A percentile compares a stretch with the other conserved stretches of the same genome.
phyloP scores from a whole-genome alignment of 306 rosid species.

The Cicer arietinum region DNA sequence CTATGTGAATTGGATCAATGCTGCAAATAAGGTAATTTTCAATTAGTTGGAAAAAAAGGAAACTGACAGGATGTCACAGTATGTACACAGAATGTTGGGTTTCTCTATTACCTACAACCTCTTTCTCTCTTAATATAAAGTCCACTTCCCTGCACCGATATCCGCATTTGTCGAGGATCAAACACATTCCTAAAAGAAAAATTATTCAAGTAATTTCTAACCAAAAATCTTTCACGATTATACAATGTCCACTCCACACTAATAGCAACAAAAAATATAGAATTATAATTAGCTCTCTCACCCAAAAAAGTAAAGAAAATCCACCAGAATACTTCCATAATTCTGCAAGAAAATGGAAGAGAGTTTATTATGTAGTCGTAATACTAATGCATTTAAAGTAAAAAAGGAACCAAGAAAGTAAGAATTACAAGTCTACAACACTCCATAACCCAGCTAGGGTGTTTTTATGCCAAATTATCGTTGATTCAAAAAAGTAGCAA shows the following conservation, averaged over 20 bases:
- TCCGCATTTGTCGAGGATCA: conserved; percentile 97
- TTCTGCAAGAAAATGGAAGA: conserved; percentile 66
- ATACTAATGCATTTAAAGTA: conserved; percentile 27
- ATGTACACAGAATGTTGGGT: conserved; percentile 28
- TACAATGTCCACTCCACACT: conserved; percentile 30
- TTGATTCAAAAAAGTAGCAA: conserved; percentile 1
- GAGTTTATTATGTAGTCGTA: conserved; percentile 29
- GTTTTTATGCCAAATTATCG: not conserved
- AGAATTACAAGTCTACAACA: not conserved
- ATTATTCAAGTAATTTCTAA: conserved; percentile 7
- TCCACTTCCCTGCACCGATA: conserved; percentile 97
- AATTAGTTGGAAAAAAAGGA: conserved; percentile 29
- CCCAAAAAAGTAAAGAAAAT: conserved; percentile 96
- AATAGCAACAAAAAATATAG: conserved; percentile 34
- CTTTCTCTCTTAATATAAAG: conserved; percentile 92
- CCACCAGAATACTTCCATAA: conserved; percentile 88
- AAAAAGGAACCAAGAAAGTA: conserved; percentile 3
- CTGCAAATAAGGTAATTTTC: conserved; percentile 54
- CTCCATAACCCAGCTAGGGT: conserved; percentile 3
- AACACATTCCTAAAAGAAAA: conserved; percentile 75
- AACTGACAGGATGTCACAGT: conserved; percentile 26
- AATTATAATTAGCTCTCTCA: conserved; percentile 52
- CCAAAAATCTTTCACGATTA: not conserved
- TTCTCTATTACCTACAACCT: conserved; percentile 80
- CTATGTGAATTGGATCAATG: conserved; percentile 95